Evolutionary conservation across 805 yeast genomes (phyloP), one percentile per base, ranked within the genome.

Genomic region (Diddensiella transvaalensis): DNA sequence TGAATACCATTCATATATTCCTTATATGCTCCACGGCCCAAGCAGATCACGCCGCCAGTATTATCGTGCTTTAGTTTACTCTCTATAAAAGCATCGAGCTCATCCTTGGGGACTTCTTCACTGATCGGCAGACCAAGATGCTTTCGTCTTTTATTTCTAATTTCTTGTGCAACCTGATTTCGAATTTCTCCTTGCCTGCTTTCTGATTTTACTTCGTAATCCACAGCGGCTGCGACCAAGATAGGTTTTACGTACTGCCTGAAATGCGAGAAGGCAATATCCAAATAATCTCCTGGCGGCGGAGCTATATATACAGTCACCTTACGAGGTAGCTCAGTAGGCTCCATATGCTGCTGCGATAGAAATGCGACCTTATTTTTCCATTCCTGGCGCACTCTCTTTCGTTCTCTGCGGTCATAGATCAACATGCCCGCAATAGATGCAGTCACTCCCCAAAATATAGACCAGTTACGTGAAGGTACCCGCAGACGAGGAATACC

Each of bases 1-100:
- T 93, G 96, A 8, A 93, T 64, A 6, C 99, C 99, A 39, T 77
- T 75, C 46, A 93, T 64, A 63, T 88, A 93, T 72, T 93, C 99
- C 65, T 91, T 91, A 65, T 79, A 93, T 0, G 97, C 91, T 49
- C 99, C 99, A 64, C 99, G 77, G 3, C 99, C 99, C 22, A 93
- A 70, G 63, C 96, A 87, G 18, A 93, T 76, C 10, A 89, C 83
- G 39, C 98, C 99, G 22, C 97, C 97, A 5, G 78, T 60, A 4
- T 56, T 53, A 54, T 77, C 78, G 29, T 70, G 61, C 5, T 68
- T 72, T 22, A 67, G 62, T 42, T 73, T 64, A 10, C 59, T 44
- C 19, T 56, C 61, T 22, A 61, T 50, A 33, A 51, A 54, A 40
- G 65, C 66, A n/a, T 64, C 64, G 24, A 65, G 66, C 13, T 60